A percentile compares a stretch with the other conserved stretches of the same genome.
phyloP scores from a whole-genome alignment of 805 yeast genomes.

The Nakazawaea anatomiae region DNA sequence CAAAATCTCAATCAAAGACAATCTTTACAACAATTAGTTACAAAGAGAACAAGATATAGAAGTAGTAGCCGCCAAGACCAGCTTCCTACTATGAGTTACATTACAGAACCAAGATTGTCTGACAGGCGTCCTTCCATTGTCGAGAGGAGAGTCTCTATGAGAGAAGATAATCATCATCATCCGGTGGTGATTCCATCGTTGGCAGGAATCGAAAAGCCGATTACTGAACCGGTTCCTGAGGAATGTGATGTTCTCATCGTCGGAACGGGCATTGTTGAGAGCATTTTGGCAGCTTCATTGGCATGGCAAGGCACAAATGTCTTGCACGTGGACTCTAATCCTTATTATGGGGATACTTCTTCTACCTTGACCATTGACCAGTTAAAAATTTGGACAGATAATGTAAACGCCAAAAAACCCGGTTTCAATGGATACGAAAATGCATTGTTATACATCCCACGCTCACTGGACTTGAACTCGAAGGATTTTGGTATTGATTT shows the following conservation, averaged over 20 bases:
- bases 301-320: slow-evolving; percentile 99
- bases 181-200: slow-evolving; percentile 54
- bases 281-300: slow-evolving; percentile 85
- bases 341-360: slow-evolving; percentile 82
- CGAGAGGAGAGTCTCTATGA: slow-evolving; percentile 55
- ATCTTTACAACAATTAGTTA: neutral
- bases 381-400: slow-evolving; percentile 72
- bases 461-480: slow-evolving; percentile 48
- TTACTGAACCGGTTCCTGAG: slow-evolving; percentile 54
- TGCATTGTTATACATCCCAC: slow-evolving; percentile 77
- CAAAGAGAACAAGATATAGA: too few relatives aligned
- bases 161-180: slow-evolving; percentile 15
- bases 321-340: slow-evolving; percentile 79
- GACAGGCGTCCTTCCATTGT: slow-evolving; percentile 57
- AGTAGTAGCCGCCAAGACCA: too few relatives aligned
- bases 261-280: slow-evolving; percentile 90
- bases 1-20: neutral
- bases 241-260: slow-evolving; percentile 83
- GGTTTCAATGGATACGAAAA: slow-evolving; percentile 26
- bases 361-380: slow-evolving; percentile 88
- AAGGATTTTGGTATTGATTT: slow-evolving; percentile 84
- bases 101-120: slow-evolving; percentile 6
- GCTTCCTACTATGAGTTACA: slow-evolving; percentile 3
- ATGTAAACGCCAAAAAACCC: slow-evolving; percentile 44
- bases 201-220: slow-evolving; percentile 75